A percentile compares a stretch with the other conserved stretches of the same genome.
These are phyloP conservation scores for Cutaneotrichosporon sp. DNA, from an alignment of 1,284 basidiomycete genomes.

Conservation along the genomic window DNA sequence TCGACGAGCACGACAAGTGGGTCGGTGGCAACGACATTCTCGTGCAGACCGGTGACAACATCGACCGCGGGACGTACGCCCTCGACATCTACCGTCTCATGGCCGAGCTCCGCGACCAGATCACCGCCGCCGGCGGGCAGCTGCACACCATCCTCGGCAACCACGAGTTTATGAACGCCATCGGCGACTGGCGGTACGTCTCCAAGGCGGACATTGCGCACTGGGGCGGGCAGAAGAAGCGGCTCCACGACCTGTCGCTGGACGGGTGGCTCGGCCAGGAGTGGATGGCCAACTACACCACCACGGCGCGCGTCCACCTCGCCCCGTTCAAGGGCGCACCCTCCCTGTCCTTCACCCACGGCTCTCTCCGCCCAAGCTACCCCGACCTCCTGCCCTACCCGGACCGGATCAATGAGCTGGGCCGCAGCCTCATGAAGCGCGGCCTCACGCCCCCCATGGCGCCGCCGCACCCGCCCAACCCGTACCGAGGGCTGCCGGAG, in stretches of 20 bases:
- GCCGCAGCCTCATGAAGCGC: conserved; percentile 66
- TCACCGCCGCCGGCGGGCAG: conserved; percentile 65
- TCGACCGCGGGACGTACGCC: conserved; percentile 87
- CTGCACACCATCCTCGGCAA: conserved; percentile 79
- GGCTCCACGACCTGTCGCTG: conserved; percentile 67
- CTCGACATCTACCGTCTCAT: conserved; percentile 78
- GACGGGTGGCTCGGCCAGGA: conserved; percentile 76
- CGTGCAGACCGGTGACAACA: conserved; percentile 92
- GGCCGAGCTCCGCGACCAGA: conserved; percentile 77
- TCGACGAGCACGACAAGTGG: conserved; percentile 71
- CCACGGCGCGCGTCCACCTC: conserved; percentile 75
- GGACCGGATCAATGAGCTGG: conserved; percentile 72
- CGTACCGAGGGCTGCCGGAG: conserved; percentile 72
- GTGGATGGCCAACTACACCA: conserved; percentile 85
- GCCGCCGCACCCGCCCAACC: conserved; percentile 74
- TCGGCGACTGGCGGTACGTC: conserved; percentile 91
- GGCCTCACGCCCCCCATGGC: conserved; percentile 61
- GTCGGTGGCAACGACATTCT: conserved; percentile 74
- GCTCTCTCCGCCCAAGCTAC: conserved; percentile 76
- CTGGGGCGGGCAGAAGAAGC: conserved; percentile 68
- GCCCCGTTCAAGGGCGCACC: conserved; percentile 71
- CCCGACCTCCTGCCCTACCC: conserved; percentile 74
- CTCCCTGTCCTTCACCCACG: conserved; percentile 77
- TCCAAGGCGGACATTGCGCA: conserved; percentile 74
- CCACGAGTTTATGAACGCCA: conserved; percentile 70